Evolutionary conservation across 1,139 yeast genomes (phyloP).

Genomic region (Pichia sp.): DNA sequence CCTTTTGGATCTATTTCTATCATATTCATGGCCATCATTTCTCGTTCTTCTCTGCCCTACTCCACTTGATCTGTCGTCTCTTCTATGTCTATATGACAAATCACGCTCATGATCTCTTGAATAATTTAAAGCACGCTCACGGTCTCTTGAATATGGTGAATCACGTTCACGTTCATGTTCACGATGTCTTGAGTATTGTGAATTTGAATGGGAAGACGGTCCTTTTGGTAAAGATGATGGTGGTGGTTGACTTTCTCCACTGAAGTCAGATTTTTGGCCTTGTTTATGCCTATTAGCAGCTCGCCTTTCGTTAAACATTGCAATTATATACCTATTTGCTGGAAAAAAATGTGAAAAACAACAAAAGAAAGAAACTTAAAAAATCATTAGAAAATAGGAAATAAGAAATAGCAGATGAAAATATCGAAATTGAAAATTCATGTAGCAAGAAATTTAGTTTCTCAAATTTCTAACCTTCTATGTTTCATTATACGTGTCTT

Average conservation of each 20-base stretch:
- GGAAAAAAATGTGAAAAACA: too few species aligned
- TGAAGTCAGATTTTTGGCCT: neutral
- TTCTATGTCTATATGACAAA: conserved; percentile 1
- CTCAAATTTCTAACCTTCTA: neutral
- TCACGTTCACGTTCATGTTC: neutral
- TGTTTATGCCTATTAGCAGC: conserved; percentile 18
- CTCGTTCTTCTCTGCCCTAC: conserved; percentile 3
- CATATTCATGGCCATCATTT: conserved; percentile 7
- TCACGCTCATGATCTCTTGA: neutral
- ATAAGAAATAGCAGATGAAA: neutral
- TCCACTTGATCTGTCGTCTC: conserved; percentile 13
- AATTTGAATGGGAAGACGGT: neutral
- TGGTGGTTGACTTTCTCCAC: neutral
- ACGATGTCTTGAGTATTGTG: neutral
- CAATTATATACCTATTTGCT: neutral
- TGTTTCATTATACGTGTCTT: neutral
- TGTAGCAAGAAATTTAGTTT: neutral
- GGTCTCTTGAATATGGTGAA: neutral
- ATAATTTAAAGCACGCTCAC: neutral
- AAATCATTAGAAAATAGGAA: neutral
- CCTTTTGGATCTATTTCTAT: neutral
- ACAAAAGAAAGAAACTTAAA: neutral
- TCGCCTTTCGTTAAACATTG: conserved; percentile 20
- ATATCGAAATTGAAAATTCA: neutral
- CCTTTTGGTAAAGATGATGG: too few species aligned